Evolutionary conservation across 2,329 filamentous ascomycete species (phyloP).

Genomic region (Neofusicoccum sp.): DNA sequence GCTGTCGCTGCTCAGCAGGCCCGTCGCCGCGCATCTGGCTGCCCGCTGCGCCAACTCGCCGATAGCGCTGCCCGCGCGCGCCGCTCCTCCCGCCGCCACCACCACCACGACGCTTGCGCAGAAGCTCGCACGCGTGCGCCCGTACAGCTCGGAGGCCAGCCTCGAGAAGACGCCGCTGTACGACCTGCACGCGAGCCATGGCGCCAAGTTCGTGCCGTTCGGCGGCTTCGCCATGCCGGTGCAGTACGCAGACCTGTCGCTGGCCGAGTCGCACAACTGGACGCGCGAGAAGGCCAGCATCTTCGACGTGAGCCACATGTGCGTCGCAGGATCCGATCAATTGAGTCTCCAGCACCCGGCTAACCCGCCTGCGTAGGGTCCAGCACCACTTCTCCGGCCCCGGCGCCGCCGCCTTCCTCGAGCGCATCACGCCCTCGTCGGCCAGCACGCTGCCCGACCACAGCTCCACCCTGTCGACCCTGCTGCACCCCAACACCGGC

Average conservation of each 20-base stretch:
- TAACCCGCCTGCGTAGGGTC: conserved; percentile 45
- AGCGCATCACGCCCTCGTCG: conserved; percentile 77
- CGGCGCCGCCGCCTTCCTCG: conserved; percentile 75
- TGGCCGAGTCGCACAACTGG: conserved; percentile 84
- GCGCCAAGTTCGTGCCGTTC: conserved; percentile 96
- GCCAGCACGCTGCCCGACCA: conserved; percentile 63
- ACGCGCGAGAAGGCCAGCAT: conserved; percentile 84
- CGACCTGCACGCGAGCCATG: conserved; percentile 72
- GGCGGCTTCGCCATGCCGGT: conserved; percentile 91
- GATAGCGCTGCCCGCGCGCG: background rate
- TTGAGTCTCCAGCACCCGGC: background rate
- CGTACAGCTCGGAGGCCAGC: conserved; percentile 30
- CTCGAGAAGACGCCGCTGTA: conserved; percentile 67
- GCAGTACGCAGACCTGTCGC: conserved; percentile 74
- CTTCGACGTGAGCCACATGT: conserved; percentile 98
- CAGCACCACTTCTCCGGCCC: conserved; percentile 83
- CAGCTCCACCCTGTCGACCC: conserved; percentile 77
- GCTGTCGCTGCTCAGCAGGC: conserved; percentile 1
- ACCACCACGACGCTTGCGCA: conserved; percentile 6
- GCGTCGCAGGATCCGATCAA: conserved; percentile 32
- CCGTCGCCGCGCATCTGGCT: background rate
- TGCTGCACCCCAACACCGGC: conserved; percentile 68
- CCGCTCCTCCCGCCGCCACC: background rate
- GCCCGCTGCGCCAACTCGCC: conserved; percentile 16
- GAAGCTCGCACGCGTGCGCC: conserved; percentile 13